phyloP scores from a whole-genome alignment of 306 rosid genomes.

The Styphnolobium japonicum region DNA sequence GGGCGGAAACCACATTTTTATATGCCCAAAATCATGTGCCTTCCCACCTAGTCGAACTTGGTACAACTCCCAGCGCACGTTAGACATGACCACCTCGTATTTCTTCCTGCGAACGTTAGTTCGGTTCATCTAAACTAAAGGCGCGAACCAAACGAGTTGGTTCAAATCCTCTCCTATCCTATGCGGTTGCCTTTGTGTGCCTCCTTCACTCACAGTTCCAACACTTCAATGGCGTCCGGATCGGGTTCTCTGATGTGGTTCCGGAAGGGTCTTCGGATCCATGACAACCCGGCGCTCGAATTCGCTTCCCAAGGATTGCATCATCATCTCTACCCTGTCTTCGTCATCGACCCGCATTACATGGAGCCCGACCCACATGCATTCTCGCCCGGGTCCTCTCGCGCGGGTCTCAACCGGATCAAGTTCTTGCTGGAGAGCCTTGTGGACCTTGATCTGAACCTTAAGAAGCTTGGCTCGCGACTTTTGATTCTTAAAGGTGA shows the following conservation, averaged over 20 bases:
- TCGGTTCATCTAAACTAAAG: background rate
- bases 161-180: background rate
- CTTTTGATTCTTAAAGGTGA: conserved; percentile 75
- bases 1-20: background rate
- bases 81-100: background rate
- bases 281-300: conserved; percentile 88
- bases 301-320: conserved; percentile 45
- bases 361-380: conserved; percentile 71
- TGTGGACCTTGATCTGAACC: conserved; percentile 58
- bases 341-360: conserved; percentile 82
- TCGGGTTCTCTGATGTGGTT: conserved; percentile 79
- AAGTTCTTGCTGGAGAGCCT: conserved; percentile 76
- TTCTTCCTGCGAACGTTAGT: background rate
- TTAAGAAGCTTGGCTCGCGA: conserved; percentile 71
- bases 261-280: conserved; percentile 88
- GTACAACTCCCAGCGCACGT: conserved; percentile 29
- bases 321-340: conserved; percentile 59
- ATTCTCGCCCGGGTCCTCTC: conserved; percentile 54
- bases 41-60: background rate
- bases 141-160: conserved; percentile 38
- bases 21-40: too few species aligned
- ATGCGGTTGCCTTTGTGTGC: conserved; percentile 6
- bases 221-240: conserved; percentile 41
- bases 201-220: background rate
- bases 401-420: conserved; percentile 73